Evolutionary conservation across 2,329 filamentous ascomycete genomes (phyloP).

Genomic region (Alternaria novae-zelandiae): DNA sequence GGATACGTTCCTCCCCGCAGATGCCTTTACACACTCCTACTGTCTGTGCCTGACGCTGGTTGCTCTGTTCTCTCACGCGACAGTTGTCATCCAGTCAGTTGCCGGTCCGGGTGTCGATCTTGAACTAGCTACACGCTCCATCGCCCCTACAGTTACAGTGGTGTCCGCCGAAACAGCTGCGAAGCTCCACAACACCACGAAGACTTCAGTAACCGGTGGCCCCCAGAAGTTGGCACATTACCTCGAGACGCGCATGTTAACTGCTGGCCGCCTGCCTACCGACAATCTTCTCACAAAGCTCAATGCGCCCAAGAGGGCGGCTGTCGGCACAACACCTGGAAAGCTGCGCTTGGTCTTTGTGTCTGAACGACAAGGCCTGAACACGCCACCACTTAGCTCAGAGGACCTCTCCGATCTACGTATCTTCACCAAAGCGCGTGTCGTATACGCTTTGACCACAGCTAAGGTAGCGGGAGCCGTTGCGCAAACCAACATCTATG

Average conservation of each 20-base stretch:
- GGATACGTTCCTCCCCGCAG: slow-evolving; percentile 85
- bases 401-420: slow-evolving; percentile 79
- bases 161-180: slow-evolving; percentile 76
- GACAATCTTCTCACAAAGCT: slow-evolving; percentile 68
- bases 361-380: slow-evolving; percentile 72
- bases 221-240: slow-evolving; percentile 73
- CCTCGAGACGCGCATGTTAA: slow-evolving; percentile 72
- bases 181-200: slow-evolving; percentile 69
- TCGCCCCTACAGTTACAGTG: slow-evolving; percentile 83
- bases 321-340: slow-evolving; percentile 67
- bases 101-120: slow-evolving; percentile 76
- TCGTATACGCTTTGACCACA: slow-evolving; percentile 85
- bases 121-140: slow-evolving; percentile 71
- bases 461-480: slow-evolving; percentile 86
- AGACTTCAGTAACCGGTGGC: slow-evolving; percentile 64
- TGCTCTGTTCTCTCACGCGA: slow-evolving; percentile 83
- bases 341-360: slow-evolving; percentile 83
- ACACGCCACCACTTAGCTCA: slow-evolving; percentile 69
- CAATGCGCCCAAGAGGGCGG: slow-evolving; percentile 65
- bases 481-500: slow-evolving; percentile 85
- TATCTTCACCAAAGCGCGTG: slow-evolving; percentile 77
- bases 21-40: slow-evolving; percentile 80
- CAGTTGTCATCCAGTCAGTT: slow-evolving; percentile 87
- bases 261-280: slow-evolving; percentile 75
- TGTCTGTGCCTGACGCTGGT: slow-evolving; percentile 80